Evolutionary conservation across 441 rosid genomes (phyloP).

Genomic region (Euphorbia celastroides): DNA sequence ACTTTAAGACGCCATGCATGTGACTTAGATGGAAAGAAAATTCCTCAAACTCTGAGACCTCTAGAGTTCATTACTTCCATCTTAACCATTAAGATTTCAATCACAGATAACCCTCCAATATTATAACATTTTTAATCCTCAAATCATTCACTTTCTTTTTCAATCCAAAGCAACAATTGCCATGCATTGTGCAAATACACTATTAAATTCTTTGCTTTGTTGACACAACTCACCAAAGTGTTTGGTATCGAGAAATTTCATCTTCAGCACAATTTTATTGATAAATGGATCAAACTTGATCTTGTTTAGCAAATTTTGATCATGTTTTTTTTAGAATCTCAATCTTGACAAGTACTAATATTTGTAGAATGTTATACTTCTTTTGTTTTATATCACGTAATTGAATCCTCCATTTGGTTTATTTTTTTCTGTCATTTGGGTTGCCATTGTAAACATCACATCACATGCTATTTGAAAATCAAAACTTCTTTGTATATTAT

Average conservation of each 20-base stretch:
- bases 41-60: too few relatives aligned
- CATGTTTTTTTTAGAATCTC: slow-evolving; percentile 47
- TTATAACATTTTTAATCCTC: slow-evolving; percentile 51
- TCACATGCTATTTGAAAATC: slow-evolving; percentile 92
- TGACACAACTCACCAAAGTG: slow-evolving; percentile 83
- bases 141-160: slow-evolving; percentile 62
- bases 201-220: slow-evolving; percentile 59
- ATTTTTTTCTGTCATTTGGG: slow-evolving; percentile 41
- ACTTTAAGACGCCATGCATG: too few relatives aligned
- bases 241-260: slow-evolving; percentile 64
- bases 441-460: slow-evolving; percentile 48
- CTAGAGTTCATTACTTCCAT: too few relatives aligned
- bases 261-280: slow-evolving; percentile 40
- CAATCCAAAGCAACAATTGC: slow-evolving; percentile 85
- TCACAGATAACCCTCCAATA: too few relatives aligned
- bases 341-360: slow-evolving; percentile 64
- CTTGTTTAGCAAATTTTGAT: slow-evolving; percentile 66
- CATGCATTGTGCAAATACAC: slow-evolving; percentile 77
- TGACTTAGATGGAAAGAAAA: too few relatives aligned
- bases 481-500: slow-evolving; percentile 35
- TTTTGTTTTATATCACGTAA: slow-evolving; percentile 58
- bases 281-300: slow-evolving; percentile 50
- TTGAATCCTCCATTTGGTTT: slow-evolving; percentile 76
- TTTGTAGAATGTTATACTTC: slow-evolving; percentile 65
- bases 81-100: too few relatives aligned